These are phyloP conservation scores for Paspalum notatum DNA, from an alignment of 176 grass and related monocot genomes.

Conservation along the genomic window DNA sequence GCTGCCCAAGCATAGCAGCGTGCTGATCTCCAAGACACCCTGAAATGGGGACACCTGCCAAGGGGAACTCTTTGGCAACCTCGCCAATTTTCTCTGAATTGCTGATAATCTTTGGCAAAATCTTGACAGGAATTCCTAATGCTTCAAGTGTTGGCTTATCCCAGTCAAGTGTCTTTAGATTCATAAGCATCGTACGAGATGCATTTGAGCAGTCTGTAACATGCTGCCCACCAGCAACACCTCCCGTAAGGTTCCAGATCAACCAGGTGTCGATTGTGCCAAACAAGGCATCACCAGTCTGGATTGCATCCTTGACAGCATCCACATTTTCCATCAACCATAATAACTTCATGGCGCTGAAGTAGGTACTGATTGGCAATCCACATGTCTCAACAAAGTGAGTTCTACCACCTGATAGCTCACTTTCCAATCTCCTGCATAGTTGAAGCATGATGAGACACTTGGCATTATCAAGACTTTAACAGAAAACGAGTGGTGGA, in stretches of 20 bases:
- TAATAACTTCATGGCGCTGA: constrained; percentile 83
- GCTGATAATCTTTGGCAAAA: constrained; percentile 91
- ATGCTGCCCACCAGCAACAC: constrained; percentile 54
- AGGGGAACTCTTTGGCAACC: constrained; percentile 61
- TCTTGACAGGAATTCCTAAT: constrained; percentile 58
- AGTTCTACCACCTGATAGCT: constrained; percentile 68
- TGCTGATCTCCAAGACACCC: constrained; percentile 93
- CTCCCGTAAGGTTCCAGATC: constrained; percentile 96
- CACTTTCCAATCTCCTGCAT: constrained; percentile 78
- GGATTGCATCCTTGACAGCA: constrained; percentile 62
- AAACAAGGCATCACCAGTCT: constrained; percentile 70
- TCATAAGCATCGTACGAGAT: constrained; percentile 96
- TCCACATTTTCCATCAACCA: constrained; percentile 97
- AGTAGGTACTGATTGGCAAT: constrained; percentile 91
- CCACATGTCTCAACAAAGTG: constrained; percentile 86
- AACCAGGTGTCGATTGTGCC: constrained; percentile 95
- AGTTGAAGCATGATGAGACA: neutral
- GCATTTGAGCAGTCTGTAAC: constrained; percentile 94
- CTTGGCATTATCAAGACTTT: neutral
- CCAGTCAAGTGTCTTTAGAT: constrained; percentile 84
- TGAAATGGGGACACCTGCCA: constrained; percentile 64
- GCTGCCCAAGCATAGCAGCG: constrained; percentile 84
- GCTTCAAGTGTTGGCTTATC: constrained; percentile 60
- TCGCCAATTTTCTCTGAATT: constrained; percentile 79
- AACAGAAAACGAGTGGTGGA: neutral